Percentiles rank a stretch among this genome's conserved stretches.
These are phyloP conservation scores for Neofusicoccum laricinum DNA, from an alignment of 2,329 filamentous ascomycete species.

Conservation along the genomic window DNA sequence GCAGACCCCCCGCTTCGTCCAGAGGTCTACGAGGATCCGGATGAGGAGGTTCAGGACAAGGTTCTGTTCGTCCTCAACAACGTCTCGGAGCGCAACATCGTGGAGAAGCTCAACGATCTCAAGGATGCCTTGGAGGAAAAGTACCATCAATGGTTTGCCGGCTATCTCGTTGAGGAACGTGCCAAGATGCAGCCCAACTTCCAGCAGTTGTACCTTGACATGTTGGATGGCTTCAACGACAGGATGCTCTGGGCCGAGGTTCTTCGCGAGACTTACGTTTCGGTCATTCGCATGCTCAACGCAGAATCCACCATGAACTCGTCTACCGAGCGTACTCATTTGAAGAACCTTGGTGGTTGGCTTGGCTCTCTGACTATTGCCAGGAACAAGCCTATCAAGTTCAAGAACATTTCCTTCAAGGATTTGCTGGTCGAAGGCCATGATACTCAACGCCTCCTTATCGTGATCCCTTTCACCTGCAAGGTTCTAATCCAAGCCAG, in stretches of 20 bases:
- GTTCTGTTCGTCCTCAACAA: slow-evolving; percentile 97
- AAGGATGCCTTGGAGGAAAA: slow-evolving; percentile 72
- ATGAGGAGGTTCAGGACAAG: slow-evolving; percentile 82
- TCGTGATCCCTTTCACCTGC: slow-evolving; percentile 96
- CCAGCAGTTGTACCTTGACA: slow-evolving; percentile 85
- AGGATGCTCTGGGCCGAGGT: slow-evolving; percentile 80
- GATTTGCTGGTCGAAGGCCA: slow-evolving; percentile 91
- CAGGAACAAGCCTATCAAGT: slow-evolving; percentile 90
- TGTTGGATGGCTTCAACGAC: slow-evolving; percentile 79
- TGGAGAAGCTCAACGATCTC: slow-evolving; percentile 79
- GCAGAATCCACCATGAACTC: slow-evolving; percentile 83
- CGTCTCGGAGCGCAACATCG: slow-evolving; percentile 83
- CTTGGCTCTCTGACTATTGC: slow-evolving; percentile 90
- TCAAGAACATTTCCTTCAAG: slow-evolving; percentile 96
- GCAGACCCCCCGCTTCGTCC: slow-evolving; percentile 66
- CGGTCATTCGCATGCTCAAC: slow-evolving; percentile 82
- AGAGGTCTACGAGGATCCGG: slow-evolving; percentile 73
- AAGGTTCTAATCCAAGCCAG: slow-evolving; percentile 86
- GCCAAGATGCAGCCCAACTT: slow-evolving; percentile 98
- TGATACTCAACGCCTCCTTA: slow-evolving; percentile 83
- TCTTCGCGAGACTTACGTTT: slow-evolving; percentile 87
- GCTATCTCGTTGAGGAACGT: slow-evolving; percentile 90
- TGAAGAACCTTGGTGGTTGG: slow-evolving; percentile 94
- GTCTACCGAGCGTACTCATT: slow-evolving; percentile 76
- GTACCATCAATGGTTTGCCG: slow-evolving; percentile 95